Evolutionary conservation across 2,329 filamentous ascomycete species (phyloP).

Genomic region (Aureobasidium sp.): DNA sequence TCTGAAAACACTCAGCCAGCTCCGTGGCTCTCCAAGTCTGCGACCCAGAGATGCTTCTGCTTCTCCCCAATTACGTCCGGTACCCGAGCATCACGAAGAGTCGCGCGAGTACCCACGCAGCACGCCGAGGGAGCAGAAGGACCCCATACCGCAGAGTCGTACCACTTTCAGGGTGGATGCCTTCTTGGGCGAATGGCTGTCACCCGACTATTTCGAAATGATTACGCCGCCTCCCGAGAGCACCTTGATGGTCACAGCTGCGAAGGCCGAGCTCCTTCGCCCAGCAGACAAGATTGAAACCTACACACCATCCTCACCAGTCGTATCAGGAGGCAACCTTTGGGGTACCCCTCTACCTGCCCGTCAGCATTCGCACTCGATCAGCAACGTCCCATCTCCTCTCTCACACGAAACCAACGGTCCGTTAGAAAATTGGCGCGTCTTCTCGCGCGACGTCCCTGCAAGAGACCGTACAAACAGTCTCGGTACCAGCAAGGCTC

Average conservation of each 20-base stretch:
- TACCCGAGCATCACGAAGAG: slow-evolving; percentile 29
- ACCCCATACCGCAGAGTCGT: slow-evolving; percentile 37
- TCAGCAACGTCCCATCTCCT: background rate
- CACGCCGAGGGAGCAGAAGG: slow-evolving; percentile 23
- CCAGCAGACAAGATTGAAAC: slow-evolving; percentile 58
- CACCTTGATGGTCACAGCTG: slow-evolving; percentile 76
- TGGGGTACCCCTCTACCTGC: slow-evolving; percentile 39
- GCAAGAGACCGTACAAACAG: slow-evolving; percentile 41
- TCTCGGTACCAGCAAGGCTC: slow-evolving; percentile 8
- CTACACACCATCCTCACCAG: slow-evolving; percentile 34
- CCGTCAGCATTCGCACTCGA: slow-evolving; percentile 15
- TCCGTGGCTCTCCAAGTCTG: slow-evolving; percentile 29
- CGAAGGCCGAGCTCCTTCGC: slow-evolving; percentile 78
- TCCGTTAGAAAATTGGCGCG: slow-evolving; percentile 30
- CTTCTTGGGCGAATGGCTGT: slow-evolving; percentile 92
- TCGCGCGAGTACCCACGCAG: slow-evolving; percentile 1
- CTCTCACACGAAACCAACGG: slow-evolving; percentile 15
- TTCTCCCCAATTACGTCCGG: slow-evolving; percentile 26
- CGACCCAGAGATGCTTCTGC: slow-evolving; percentile 21
- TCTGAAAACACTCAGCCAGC: slow-evolving; percentile 22
- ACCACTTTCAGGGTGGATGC: slow-evolving; percentile 74
- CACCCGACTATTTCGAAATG: slow-evolving; percentile 84
- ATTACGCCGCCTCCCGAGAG: slow-evolving; percentile 85
- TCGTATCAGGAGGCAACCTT: slow-evolving; percentile 25
- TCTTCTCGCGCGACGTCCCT: slow-evolving; percentile 29